phyloP scores from a whole-genome alignment of 305 asterid genomes.

The Fraxinus sp. region DNA sequence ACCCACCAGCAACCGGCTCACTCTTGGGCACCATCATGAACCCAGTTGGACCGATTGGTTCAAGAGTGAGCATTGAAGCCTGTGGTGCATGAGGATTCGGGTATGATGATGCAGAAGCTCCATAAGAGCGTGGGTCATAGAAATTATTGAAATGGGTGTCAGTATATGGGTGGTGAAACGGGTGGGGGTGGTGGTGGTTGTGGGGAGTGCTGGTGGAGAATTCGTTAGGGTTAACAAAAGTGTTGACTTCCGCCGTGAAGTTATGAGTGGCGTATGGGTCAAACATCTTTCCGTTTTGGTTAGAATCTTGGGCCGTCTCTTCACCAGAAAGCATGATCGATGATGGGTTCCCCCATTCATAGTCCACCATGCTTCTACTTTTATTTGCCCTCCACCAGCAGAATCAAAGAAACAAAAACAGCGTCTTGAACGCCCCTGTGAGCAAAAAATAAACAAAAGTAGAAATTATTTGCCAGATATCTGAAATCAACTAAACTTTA shows the following conservation, averaged over 20 bases:
- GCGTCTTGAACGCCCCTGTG: slow-evolving; percentile 12
- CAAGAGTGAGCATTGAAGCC: slow-evolving; percentile 53
- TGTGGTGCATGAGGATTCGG: slow-evolving; percentile 29
- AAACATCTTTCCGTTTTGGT: slow-evolving; percentile 50
- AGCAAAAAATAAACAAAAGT: slow-evolving; percentile 13
- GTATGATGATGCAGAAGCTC: slow-evolving; percentile 32
- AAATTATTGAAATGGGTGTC: slow-evolving; percentile 28
- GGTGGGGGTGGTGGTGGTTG: slow-evolving; percentile 30
- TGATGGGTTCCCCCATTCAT: slow-evolving; percentile 83
- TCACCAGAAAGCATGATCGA: slow-evolving; percentile 62
- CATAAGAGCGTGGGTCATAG: slow-evolving; percentile 52
- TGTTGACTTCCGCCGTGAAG: slow-evolving; percentile 37
- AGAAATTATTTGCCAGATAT: slow-evolving; percentile 30
- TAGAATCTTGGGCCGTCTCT: slow-evolving; percentile 45
- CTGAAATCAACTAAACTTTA: slow-evolving; percentile 43
- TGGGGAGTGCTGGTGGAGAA: slow-evolving; percentile 35
- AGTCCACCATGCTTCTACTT: slow-evolving; percentile 60
- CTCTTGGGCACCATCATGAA: slow-evolving; percentile 68
- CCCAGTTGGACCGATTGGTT: slow-evolving; percentile 54
- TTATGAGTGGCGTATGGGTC: slow-evolving; percentile 52
- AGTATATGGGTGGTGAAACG: slow-evolving; percentile 23
- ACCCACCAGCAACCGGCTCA: slow-evolving; percentile 52
- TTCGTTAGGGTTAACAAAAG: slow-evolving; percentile 32
- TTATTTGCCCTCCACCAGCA: slow-evolving; percentile 5
- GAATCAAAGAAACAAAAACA: neutral